Percentiles rank a stretch among this genome's conserved stretches.
phyloP scores from a whole-genome alignment of 2,329 filamentous ascomycete genomes.

The Tolypocladium endophyticum region DNA sequence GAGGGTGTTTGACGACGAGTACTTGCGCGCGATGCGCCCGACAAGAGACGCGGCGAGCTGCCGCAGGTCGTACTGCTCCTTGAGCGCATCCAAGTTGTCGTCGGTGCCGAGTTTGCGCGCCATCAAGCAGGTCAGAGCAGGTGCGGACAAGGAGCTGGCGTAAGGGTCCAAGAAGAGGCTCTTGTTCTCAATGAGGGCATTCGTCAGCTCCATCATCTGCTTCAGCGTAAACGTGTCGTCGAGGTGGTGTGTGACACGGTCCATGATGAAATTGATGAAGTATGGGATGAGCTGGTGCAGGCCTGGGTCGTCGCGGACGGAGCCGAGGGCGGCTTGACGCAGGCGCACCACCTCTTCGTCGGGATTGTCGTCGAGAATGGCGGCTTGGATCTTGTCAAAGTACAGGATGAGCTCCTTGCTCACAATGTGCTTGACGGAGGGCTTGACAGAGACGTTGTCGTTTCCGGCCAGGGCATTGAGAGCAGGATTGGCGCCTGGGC shows the following conservation, averaged over 20 bases:
- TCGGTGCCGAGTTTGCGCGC: slow-evolving; percentile 60
- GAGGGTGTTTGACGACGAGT: slow-evolving; percentile 68
- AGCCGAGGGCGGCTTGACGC: slow-evolving; percentile 74
- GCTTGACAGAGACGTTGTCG: slow-evolving; percentile 76
- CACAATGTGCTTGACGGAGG: slow-evolving; percentile 88
- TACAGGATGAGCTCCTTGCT: slow-evolving; percentile 94
- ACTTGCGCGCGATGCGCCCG: slow-evolving; percentile 68
- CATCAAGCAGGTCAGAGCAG: slow-evolving; percentile 84
- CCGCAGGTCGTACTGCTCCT: slow-evolving; percentile 67
- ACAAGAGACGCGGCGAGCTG: slow-evolving; percentile 78
- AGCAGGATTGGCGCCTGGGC: slow-evolving; percentile 75
- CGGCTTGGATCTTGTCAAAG: slow-evolving; percentile 88
- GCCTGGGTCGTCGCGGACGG: slow-evolving; percentile 78
- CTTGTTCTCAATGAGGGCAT: slow-evolving; percentile 74
- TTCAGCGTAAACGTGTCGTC: slow-evolving; percentile 82
- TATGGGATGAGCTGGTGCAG: slow-evolving; percentile 94
- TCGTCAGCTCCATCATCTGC: slow-evolving; percentile 85
- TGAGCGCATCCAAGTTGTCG: slow-evolving; percentile 38
- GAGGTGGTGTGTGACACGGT: slow-evolving; percentile 89
- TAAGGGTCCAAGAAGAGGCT: slow-evolving; percentile 62
- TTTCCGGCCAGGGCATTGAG: slow-evolving; percentile 72
- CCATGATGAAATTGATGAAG: slow-evolving; percentile 90
- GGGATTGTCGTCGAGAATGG: slow-evolving; percentile 77
- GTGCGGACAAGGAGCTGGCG: slow-evolving; percentile 60
- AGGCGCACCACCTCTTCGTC: slow-evolving; percentile 65